Evolutionary conservation across 2,329 filamentous ascomycete species (phyloP).

Genomic region (Pyricularia grisea): DNA sequence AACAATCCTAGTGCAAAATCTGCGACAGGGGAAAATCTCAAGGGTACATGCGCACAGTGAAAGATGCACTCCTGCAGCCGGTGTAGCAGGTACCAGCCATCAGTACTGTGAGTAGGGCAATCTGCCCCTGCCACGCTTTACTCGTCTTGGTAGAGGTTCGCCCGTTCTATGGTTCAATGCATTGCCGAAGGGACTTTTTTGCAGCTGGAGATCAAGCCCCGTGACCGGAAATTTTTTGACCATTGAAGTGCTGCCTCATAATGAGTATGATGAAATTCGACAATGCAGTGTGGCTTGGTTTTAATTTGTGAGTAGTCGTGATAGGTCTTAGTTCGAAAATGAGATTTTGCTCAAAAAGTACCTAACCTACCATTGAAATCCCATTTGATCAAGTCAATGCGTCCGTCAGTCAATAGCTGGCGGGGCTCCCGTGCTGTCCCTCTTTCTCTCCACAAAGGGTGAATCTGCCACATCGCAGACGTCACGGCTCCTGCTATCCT

Average conservation of each 20-base stretch:
- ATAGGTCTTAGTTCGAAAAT: not conserved
- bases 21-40: not conserved
- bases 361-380: not conserved
- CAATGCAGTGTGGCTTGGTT: not conserved
- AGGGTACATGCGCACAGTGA: not conserved
- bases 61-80: not conserved
- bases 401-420: not conserved
- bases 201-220: not conserved
- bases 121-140: too few relatives aligned
- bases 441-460: not conserved
- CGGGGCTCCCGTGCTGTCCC: not conserved
- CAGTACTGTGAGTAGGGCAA: not conserved
- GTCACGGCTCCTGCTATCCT: not conserved
- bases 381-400: not conserved
- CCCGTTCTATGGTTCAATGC: not conserved
- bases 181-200: not conserved
- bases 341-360: not conserved
- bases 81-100: not conserved
- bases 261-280: not conserved
- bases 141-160: not conserved
- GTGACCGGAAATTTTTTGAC: not conserved
- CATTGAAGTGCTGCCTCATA: not conserved
- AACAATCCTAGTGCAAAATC: not conserved
- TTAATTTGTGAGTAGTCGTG: not conserved
- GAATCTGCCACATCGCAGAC: not conserved